Conservation (phyloP, 2,329 filamentous ascomycete species). For the Plectosphaerella cucumerina region DNA sequence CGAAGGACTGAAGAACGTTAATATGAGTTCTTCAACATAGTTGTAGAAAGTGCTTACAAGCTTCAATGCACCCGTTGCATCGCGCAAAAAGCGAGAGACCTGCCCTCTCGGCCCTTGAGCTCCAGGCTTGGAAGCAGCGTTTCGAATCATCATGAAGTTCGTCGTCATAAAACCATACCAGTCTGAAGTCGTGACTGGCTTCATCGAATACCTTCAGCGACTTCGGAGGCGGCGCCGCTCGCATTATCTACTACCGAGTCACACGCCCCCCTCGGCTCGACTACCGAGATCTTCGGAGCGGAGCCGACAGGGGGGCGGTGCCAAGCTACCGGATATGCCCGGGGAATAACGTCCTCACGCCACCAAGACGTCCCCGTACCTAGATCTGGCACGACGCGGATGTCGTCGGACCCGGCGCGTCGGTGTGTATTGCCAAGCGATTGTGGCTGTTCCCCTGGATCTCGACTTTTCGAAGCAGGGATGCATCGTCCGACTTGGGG, state of each 20-base stretch:
- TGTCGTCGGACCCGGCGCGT: conserved; percentile 3
- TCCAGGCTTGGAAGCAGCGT: neutral
- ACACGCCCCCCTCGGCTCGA: neutral
- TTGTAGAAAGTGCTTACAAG: conserved; percentile 1
- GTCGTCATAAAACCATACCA: too few species aligned
- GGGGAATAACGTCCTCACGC: too few species aligned
- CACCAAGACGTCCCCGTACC: too few species aligned
- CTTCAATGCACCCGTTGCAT: neutral
- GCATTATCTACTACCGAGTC: too few species aligned
- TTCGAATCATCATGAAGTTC: too few species aligned
- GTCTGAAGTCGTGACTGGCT: too few species aligned
- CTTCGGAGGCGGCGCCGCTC: too few species aligned
- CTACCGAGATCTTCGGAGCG: neutral
- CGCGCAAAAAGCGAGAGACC: neutral
- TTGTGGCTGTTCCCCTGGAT: neutral
- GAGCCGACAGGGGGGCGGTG: neutral
- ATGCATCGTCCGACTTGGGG: neutral
- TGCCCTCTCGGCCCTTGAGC: neutral
- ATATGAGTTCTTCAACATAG: neutral
- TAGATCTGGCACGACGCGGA: too few species aligned
- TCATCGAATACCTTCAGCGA: too few species aligned
- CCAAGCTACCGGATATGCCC: too few species aligned
- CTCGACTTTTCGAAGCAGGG: neutral
- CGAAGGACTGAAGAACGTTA: conserved; percentile 4
- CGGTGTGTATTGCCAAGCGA: neutral